A percentile compares a stretch with the other conserved stretches of the same genome.
These are phyloP conservation scores for Backusella macrospora DNA, from an alignment of 192 early-diverging fungal genomes.

Conservation along the genomic window DNA sequence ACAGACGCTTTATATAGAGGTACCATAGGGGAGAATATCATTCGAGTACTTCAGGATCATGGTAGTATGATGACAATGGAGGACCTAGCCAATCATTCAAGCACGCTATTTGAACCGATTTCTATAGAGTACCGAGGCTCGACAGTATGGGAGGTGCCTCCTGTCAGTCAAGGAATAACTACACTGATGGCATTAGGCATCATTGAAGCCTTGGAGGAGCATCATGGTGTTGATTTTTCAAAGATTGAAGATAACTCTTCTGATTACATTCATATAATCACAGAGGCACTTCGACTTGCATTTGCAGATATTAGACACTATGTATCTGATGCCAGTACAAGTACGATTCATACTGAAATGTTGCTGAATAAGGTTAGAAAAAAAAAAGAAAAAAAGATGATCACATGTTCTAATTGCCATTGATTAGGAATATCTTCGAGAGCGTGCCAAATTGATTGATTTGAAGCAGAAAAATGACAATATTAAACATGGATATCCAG, in stretches of 20 bases:
- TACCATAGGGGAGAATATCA: slow-evolving; percentile 64
- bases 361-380: slow-evolving; percentile 49
- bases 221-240: slow-evolving; percentile 40
- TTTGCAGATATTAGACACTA: slow-evolving; percentile 71
- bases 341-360: slow-evolving; percentile 47
- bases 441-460: slow-evolving; percentile 60
- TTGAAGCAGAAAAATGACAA: slow-evolving; percentile 46
- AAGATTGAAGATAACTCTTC: slow-evolving; percentile 56
- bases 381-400: background rate
- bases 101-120: slow-evolving; percentile 57
- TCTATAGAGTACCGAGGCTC: slow-evolving; percentile 60
- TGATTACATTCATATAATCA: slow-evolving; percentile 66
- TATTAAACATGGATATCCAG: slow-evolving; percentile 57
- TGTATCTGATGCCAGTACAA: slow-evolving; percentile 63
- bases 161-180: slow-evolving; percentile 72
- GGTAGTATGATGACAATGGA: slow-evolving; percentile 68
- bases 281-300: slow-evolving; percentile 68
- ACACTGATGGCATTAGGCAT: slow-evolving; percentile 74
- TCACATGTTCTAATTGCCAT: background rate
- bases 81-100: slow-evolving; percentile 61
- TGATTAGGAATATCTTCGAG: slow-evolving; percentile 50
- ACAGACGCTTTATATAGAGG: slow-evolving; percentile 70
- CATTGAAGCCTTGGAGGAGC: slow-evolving; percentile 55
- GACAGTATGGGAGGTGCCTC: slow-evolving; percentile 68
- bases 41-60: slow-evolving; percentile 48